Conservation (phyloP, 2,329 filamentous ascomycete species). For the Sporothrix pallida region DNA sequence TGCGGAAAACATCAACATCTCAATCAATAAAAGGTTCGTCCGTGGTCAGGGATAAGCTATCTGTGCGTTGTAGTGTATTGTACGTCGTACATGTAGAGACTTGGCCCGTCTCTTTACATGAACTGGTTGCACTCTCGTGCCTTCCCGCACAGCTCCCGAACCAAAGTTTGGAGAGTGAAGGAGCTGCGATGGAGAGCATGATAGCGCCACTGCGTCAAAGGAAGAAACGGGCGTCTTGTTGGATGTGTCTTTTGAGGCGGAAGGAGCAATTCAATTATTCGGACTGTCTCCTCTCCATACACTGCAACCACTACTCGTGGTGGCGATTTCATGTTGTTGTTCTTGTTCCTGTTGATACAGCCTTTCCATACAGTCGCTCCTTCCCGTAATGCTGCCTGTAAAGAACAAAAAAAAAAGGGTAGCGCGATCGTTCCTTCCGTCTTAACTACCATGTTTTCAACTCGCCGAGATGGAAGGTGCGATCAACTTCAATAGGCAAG, state of each 20-base stretch:
- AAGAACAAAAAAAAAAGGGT: too few relatives aligned
- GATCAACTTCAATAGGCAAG: not conserved
- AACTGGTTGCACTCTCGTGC: slow-evolving; percentile 25
- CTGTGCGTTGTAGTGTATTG: not conserved
- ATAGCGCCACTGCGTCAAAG: not conserved
- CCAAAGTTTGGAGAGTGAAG: slow-evolving; percentile 5
- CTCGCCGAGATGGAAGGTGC: not conserved
- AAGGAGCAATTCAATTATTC: too few relatives aligned
- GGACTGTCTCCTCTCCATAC: too few relatives aligned
- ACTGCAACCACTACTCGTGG: not conserved
- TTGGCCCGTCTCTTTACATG: slow-evolving; percentile 17
- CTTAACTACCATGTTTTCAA: not conserved
- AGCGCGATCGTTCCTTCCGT: not conserved
- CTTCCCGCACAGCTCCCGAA: slow-evolving; percentile 25
- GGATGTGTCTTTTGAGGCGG: too few relatives aligned
- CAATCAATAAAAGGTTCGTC: not conserved
- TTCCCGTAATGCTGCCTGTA: not conserved
- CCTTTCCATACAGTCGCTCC: not conserved
- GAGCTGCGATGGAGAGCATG: not conserved
- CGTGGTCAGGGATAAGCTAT: not conserved
- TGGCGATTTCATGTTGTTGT: not conserved
- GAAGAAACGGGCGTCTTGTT: too few relatives aligned
- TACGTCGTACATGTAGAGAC: slow-evolving; percentile 3
- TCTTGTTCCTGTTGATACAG: not conserved
- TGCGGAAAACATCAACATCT: not conserved